Evolutionary conservation across 164 flowering plant species (phyloP).

Genomic region (Cinnamomum chago): DNA sequence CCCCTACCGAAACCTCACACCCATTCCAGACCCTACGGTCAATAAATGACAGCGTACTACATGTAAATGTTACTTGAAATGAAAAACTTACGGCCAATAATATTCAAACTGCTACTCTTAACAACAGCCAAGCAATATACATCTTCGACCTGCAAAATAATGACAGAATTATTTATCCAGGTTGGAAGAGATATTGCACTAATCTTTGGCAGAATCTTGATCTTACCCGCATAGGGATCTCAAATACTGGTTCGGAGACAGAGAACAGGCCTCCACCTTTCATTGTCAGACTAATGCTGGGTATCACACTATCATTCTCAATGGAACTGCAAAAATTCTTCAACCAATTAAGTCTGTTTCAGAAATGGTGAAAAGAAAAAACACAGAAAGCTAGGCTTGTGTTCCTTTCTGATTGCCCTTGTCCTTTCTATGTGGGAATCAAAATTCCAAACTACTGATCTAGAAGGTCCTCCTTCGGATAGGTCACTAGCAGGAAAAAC

Average conservation of each 20-base stretch:
- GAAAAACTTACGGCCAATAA: slow-evolving; percentile 83
- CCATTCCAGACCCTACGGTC: too few relatives aligned
- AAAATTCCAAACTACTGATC: neutral
- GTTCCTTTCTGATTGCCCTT: neutral
- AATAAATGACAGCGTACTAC: neutral
- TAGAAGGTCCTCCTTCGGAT: neutral
- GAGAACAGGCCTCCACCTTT: slow-evolving; percentile 27
- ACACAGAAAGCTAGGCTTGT: neutral
- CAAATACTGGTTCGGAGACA: slow-evolving; percentile 21
- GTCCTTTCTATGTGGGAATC: neutral
- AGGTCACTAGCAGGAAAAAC: neutral
- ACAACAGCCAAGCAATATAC: slow-evolving; percentile 61
- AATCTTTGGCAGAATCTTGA: neutral
- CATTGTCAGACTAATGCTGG: slow-evolving; percentile 30
- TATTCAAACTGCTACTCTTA: slow-evolving; percentile 57
- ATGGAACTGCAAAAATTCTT: slow-evolving; percentile 35
- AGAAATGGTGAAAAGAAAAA: neutral
- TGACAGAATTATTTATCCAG: neutral
- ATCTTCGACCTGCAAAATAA: slow-evolving; percentile 28
- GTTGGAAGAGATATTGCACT: neutral
- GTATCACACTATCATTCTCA: slow-evolving; percentile 8
- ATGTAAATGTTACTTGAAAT: neutral
- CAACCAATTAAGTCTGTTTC: neutral
- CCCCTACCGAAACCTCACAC: too few relatives aligned
- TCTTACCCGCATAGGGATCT: slow-evolving; percentile 30